These are phyloP conservation scores for Pleodorina starrii DNA, from an alignment of 139 green algal species.

Conservation along the genomic window DNA sequence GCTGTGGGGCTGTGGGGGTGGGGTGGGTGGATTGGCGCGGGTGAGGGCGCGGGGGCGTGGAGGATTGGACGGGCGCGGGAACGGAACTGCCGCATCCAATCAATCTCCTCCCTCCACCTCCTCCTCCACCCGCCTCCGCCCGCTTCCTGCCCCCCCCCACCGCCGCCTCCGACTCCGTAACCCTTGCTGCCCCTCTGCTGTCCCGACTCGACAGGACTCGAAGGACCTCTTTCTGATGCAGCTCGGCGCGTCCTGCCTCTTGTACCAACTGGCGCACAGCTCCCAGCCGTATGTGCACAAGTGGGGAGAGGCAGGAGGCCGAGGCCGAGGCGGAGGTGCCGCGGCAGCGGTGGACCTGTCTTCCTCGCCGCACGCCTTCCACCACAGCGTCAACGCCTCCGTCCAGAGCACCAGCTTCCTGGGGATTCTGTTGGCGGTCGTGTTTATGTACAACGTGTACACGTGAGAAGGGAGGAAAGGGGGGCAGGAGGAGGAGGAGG, in stretches of 20 bases:
- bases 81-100: no score
- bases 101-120: no score
- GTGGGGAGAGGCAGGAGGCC: neutral
- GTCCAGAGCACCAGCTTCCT: constrained; percentile 14
- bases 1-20: neutral
- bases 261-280: neutral
- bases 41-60: no score
- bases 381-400: constrained; percentile 22
- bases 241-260: neutral
- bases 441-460: constrained; percentile 33
- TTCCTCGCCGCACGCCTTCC: neutral
- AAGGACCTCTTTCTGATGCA: constrained; percentile 44
- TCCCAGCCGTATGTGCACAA: constrained; percentile 36
- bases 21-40: no score
- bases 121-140: no score
- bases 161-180: no score
- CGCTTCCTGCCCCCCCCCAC: no score
- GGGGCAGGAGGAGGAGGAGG: neutral
- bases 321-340: neutral
- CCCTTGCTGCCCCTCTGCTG: no score
- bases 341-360: no score
- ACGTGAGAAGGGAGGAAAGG: neutral
- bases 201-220: neutral
- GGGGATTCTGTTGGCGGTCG: neutral
- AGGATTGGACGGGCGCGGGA: no score